Evolutionary conservation across 441 rosid species (phyloP).

Genomic region (Gossypium schwendimanii): DNA sequence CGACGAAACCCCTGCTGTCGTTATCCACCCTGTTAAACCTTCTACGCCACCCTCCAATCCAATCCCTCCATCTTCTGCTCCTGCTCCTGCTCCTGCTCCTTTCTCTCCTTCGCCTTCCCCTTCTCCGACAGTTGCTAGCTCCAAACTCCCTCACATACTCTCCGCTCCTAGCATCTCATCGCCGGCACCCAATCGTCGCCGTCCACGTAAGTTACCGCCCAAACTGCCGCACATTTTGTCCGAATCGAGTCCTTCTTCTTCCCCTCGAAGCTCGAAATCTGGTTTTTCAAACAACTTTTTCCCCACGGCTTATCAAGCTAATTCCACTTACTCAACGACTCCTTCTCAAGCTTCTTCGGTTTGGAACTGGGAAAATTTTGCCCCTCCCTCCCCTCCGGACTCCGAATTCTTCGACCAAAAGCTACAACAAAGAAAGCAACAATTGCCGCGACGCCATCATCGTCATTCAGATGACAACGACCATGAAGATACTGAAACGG

Average conservation of each 20-base stretch:
- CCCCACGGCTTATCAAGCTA: slow-evolving; percentile 63
- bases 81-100: slow-evolving; percentile 42
- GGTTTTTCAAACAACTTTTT: slow-evolving; percentile 35
- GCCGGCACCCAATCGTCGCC: slow-evolving; percentile 37
- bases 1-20: slow-evolving; percentile 71
- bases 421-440: slow-evolving; percentile 29
- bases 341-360: slow-evolving; percentile 86
- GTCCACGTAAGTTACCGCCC: slow-evolving; percentile 21
- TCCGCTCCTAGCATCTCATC: slow-evolving; percentile 15
- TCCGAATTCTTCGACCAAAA: slow-evolving; percentile 68
- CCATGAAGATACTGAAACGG: slow-evolving; percentile 36
- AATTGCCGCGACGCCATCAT: slow-evolving; percentile 10
- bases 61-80: slow-evolving; percentile 31
- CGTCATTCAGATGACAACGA: slow-evolving; percentile 17
- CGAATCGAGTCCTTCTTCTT: slow-evolving; percentile 61
- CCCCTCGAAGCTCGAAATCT: slow-evolving; percentile 56
- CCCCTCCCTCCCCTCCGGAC: slow-evolving; percentile 91
- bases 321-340: slow-evolving; percentile 55
- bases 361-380: slow-evolving; percentile 94
- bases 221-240: slow-evolving; percentile 86
- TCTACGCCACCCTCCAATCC: neutral
- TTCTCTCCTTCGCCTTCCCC: slow-evolving; percentile 39
- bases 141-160: slow-evolving; percentile 34
- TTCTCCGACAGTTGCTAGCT: slow-evolving; percentile 42
- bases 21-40: slow-evolving; percentile 38